Base-by-base conservation (phyloP, 1,284 basidiomycete genomes). In the Ceratobasidium sp. region DNA sequence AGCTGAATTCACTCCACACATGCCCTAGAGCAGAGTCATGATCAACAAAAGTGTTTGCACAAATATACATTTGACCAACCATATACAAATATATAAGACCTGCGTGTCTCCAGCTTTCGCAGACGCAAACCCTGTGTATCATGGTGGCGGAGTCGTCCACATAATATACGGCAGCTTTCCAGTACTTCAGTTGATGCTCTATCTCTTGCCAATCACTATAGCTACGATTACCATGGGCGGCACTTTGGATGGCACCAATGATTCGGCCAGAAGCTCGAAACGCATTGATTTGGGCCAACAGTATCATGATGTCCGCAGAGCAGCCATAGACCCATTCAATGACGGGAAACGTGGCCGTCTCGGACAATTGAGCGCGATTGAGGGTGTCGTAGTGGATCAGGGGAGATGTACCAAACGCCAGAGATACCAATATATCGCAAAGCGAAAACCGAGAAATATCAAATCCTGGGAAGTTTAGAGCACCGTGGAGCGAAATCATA, bases 11-110 rank as follows among this genome's bases (percentile, higher is more conserved):
- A 58, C 53, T 6, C 43, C 41, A 34, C 65, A 70, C 52, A 58
- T 48, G 9, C 39, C 39, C 53, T 67, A 26, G 32, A 28, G n/a
- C 10, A 16, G 9, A 36, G 34, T 21, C n/a, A 45, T 48, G 57
- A 53, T 52, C 3, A 28, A 21, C 30, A 34, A 21, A 23, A 34
- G 18, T 1, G 32, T n/a, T 21, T 18, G 3, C 26, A 36, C n/a
- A 18, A 39, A 26, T 14, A 2, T 10, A 41, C n/a, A 30, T 58
- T 34, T n/a, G n/a, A n/a, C n/a, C n/a, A n/a, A 70, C 65, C 41
- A 48, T 70, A 48, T 46, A 70, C 26, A 70, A 14, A 26, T 57
- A 70, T 58, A 70, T 70, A 6, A 70, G 43, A n/a, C n/a, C 65
- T 18, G 52, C 53, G 9, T 70, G 53, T 21, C 65, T 53, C 65